Conservation (phyloP, 345 rosid species). For the Moringa oleifera region DNA sequence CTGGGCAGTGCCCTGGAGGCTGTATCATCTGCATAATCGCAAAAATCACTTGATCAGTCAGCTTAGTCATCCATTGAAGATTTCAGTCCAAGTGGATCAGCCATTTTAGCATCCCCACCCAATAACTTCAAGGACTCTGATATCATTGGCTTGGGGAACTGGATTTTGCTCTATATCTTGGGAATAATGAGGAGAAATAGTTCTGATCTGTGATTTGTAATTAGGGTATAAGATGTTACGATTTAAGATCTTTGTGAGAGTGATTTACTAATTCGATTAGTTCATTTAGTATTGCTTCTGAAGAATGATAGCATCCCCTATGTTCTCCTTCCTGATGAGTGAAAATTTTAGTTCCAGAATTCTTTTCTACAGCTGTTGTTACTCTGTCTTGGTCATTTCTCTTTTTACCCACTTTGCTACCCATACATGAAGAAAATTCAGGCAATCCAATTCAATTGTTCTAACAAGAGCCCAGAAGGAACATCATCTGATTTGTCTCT, state of each 20-base stretch:
- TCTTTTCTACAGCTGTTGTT: too few relatives aligned
- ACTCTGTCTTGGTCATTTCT: too few relatives aligned
- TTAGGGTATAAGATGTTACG: constrained; percentile 12
- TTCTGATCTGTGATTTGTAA: constrained; percentile 33
- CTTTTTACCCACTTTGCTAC: too few relatives aligned
- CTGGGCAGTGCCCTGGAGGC: constrained; percentile 98
- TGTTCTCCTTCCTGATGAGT: neutral
- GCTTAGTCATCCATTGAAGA: too few relatives aligned
- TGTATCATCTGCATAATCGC: constrained; percentile 39
- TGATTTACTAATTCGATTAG: constrained; percentile 23
- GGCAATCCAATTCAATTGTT: too few relatives aligned
- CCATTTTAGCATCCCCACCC: neutral
- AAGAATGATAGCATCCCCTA: neutral
- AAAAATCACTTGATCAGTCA: neutral
- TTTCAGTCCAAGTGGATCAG: neutral
- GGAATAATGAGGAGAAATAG: constrained; percentile 21
- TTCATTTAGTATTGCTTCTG: constrained; percentile 15
- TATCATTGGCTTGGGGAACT: constrained; percentile 2
- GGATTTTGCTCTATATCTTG: constrained; percentile 12
- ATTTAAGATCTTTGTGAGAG: constrained; percentile 20
- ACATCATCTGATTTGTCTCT: too few relatives aligned
- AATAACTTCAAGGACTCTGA: neutral
- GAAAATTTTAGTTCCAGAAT: too few relatives aligned
- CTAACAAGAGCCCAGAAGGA: too few relatives aligned
- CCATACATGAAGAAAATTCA: too few relatives aligned